A percentile compares a stretch with the other conserved stretches of the same genome.
Evolutionary conservation across 305 asterid genomes (phyloP).

Genomic region (Fraxinus nigra): DNA sequence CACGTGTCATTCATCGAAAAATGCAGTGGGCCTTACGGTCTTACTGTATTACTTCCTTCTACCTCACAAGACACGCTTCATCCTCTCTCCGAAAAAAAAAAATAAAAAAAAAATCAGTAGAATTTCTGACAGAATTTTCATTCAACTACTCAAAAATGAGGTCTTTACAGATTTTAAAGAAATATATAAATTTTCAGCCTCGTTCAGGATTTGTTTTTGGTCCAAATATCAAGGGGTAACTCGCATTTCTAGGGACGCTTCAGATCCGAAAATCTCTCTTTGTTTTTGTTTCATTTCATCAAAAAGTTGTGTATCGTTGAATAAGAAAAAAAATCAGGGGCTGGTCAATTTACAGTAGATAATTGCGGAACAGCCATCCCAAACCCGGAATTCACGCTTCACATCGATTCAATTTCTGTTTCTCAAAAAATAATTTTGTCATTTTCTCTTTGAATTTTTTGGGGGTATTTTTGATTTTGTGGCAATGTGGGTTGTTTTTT

Average conservation of each 20-base stretch:
- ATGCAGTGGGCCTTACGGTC: slow-evolving; percentile 21
- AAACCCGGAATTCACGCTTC: slow-evolving; percentile 19
- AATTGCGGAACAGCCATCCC: slow-evolving; percentile 22
- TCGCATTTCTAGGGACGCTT: slow-evolving; percentile 32
- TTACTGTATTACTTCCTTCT: slow-evolving; percentile 23
- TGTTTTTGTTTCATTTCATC: background rate
- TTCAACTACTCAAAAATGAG: background rate
- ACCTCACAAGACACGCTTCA: slow-evolving; percentile 26
- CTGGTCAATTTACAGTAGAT: slow-evolving; percentile 24
- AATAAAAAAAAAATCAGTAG: background rate
- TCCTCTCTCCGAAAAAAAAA: background rate
- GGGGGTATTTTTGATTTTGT: slow-evolving; percentile 23
- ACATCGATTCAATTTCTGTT: slow-evolving; percentile 27
- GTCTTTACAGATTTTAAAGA: background rate
- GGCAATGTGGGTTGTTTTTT: slow-evolving; percentile 53
- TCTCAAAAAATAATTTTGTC: slow-evolving; percentile 8
- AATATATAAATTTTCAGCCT: background rate
- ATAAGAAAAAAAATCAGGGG: slow-evolving; percentile 16
- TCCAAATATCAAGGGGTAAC: slow-evolving; percentile 17
- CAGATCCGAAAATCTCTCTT: slow-evolving; percentile 59
- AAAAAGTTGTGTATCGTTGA: slow-evolving; percentile 18
- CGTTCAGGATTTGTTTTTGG: background rate
- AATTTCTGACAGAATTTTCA: slow-evolving; percentile 18
- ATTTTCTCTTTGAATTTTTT: slow-evolving; percentile 1
- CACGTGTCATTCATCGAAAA: slow-evolving; percentile 24